Conservation (phyloP, 2,329 filamentous ascomycete genomes). For the Akanthomyces muscarius region DNA sequence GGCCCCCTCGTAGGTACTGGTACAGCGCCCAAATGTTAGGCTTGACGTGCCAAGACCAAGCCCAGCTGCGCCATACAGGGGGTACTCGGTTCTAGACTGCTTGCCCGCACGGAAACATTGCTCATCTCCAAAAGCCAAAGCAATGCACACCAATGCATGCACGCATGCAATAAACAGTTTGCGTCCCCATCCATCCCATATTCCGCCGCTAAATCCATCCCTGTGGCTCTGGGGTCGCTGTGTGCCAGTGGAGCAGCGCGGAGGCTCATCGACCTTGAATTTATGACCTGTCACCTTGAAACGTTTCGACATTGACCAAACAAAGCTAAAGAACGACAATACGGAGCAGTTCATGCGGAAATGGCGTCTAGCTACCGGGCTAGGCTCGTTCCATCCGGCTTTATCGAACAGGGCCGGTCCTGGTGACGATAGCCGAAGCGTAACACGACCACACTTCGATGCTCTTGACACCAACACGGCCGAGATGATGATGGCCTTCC, state of each 20-base stretch:
- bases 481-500: background rate
- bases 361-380: conserved; percentile 10
- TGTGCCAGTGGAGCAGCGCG: conserved; percentile 1
- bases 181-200: conserved; percentile 1
- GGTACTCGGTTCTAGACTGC: no score
- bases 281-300: conserved; percentile 9
- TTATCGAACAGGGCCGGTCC: background rate
- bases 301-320: background rate
- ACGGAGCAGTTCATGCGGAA: conserved; percentile 9
- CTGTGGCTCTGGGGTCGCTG: conserved; percentile 4
- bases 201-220: background rate
- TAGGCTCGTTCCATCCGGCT: conserved; percentile 1
- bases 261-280: background rate
- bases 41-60: no score
- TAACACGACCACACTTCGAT: background rate
- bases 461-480: background rate
- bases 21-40: no score
- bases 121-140: background rate
- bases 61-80: no score
- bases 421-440: conserved; percentile 10
- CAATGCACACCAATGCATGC: no score
- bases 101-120: background rate
- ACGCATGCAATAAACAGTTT: background rate
- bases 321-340: background rate
- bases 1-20: no score